These are phyloP conservation scores for Tuber magnatum DNA, from an alignment of 495 filamentous ascomycete genomes.

Conservation along the genomic window DNA sequence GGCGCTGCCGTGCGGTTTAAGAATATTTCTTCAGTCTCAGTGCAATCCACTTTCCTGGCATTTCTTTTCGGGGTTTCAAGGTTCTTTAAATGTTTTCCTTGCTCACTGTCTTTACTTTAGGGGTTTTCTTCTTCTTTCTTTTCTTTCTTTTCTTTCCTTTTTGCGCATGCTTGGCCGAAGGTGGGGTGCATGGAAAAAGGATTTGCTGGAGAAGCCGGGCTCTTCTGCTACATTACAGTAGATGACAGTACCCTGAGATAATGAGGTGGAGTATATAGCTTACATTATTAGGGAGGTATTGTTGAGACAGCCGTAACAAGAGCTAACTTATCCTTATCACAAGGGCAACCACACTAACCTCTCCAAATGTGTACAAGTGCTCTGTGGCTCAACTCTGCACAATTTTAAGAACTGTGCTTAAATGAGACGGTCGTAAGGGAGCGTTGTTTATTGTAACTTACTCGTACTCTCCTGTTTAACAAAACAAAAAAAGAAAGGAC, in stretches of 20 bases:
- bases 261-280: background rate
- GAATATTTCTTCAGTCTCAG: background rate
- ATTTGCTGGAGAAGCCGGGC: background rate
- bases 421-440: too few species aligned
- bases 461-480: too few species aligned
- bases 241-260: background rate
- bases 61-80: background rate
- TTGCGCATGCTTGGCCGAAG: background rate
- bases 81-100: background rate
- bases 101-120: background rate
- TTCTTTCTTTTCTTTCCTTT: background rate
- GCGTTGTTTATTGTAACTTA: too few species aligned
- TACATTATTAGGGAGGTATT: too few species aligned
- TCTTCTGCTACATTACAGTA: background rate
- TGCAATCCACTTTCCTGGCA: background rate
- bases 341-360: too few species aligned
- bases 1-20: background rate
- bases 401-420: too few species aligned
- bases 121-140: background rate
- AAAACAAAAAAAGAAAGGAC: too few species aligned
- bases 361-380: too few species aligned
- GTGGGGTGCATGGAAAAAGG: background rate
- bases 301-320: too few species aligned
- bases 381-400: too few species aligned
- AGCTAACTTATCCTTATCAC: too few species aligned